A percentile compares a stretch with the other conserved stretches of the same genome.
These are phyloP conservation scores for Gnomoniopsis sp. DNA, from an alignment of 2,329 filamentous ascomycete species.

Conservation along the genomic window DNA sequence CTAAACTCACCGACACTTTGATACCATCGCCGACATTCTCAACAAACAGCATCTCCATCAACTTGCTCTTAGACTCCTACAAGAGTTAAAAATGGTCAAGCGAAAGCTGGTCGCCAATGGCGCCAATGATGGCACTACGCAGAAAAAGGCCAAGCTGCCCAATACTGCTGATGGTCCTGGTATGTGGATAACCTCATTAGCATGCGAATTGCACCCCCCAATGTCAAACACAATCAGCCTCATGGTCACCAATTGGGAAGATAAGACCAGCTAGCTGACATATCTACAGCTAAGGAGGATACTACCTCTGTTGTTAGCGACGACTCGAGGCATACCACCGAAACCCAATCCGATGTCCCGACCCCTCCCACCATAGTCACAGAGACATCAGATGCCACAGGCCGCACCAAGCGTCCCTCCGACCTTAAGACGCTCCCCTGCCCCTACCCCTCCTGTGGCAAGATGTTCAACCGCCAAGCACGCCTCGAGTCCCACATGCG, in stretches of 20 bases:
- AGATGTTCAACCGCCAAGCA: slow-evolving; percentile 84
- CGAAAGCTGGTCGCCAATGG: slow-evolving; percentile 7
- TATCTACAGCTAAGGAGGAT: slow-evolving; percentile 3
- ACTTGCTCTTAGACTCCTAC: neutral
- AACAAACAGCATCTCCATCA: neutral
- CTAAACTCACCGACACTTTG: neutral
- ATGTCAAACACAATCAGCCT: too few species aligned
- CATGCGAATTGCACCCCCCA: too few species aligned
- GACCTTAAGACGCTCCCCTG: slow-evolving; percentile 76
- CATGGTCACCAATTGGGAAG: neutral
- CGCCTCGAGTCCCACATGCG: slow-evolving; percentile 69
- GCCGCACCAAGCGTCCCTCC: slow-evolving; percentile 54
- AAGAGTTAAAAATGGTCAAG: slow-evolving; percentile 12
- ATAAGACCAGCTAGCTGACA: slow-evolving; percentile 1
- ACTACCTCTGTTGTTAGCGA: slow-evolving; percentile 1
- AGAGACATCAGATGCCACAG: slow-evolving; percentile 4
- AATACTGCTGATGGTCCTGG: slow-evolving; percentile 2
- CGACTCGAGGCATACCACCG: neutral
- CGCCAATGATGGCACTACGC: neutral
- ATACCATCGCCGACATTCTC: too few species aligned
- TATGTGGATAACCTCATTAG: neutral
- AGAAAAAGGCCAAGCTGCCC: neutral
- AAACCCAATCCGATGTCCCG: neutral
- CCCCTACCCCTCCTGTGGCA: slow-evolving; percentile 69
- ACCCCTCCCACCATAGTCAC: slow-evolving; percentile 7